A percentile compares a stretch with the other conserved stretches of the same genome.
Evolutionary conservation across 805 yeast species (phyloP).

Genomic region (Spathaspora boniae): DNA sequence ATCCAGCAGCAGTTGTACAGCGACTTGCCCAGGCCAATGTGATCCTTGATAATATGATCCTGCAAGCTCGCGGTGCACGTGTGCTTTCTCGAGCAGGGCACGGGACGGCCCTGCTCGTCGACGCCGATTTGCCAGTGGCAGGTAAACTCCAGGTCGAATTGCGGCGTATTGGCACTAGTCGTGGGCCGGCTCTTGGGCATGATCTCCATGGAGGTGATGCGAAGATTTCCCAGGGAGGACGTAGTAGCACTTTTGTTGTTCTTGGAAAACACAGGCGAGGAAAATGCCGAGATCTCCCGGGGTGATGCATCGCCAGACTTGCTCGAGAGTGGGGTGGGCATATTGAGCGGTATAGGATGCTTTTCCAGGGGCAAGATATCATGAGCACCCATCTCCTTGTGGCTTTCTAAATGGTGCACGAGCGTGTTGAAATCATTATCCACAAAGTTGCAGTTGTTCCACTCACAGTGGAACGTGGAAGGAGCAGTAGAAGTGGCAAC

Average conservation of each 20-base stretch:
- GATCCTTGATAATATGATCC: constrained; percentile 63
- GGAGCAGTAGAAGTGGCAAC: background rate
- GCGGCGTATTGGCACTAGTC: no score
- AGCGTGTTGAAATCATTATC: constrained; percentile 52
- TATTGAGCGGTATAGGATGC: constrained; percentile 1
- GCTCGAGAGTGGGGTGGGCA: constrained; percentile 12
- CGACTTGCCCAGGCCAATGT: constrained; percentile 72
- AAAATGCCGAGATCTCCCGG: background rate
- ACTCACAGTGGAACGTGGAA: constrained; percentile 54
- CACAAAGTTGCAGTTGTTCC: constrained; percentile 67
- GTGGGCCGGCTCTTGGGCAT: constrained; percentile 23
- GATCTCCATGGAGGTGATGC: constrained; percentile 33
- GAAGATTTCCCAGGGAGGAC: no score
- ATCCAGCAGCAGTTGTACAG: constrained; percentile 74
- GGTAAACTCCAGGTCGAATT: no score
- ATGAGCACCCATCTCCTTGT: constrained; percentile 15
- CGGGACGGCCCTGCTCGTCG: constrained; percentile 24
- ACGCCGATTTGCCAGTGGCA: constrained; percentile 44
- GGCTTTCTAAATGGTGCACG: constrained; percentile 48
- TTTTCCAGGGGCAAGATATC: background rate
- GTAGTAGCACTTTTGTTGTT: constrained; percentile 3
- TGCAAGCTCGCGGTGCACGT: constrained; percentile 58
- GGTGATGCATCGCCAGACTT: constrained; percentile 12
- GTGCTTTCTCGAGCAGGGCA: constrained; percentile 52
- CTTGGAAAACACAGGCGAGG: background rate